phyloP scores from a whole-genome alignment of 805 yeast genomes.

The Huiozyma naganishii region DNA sequence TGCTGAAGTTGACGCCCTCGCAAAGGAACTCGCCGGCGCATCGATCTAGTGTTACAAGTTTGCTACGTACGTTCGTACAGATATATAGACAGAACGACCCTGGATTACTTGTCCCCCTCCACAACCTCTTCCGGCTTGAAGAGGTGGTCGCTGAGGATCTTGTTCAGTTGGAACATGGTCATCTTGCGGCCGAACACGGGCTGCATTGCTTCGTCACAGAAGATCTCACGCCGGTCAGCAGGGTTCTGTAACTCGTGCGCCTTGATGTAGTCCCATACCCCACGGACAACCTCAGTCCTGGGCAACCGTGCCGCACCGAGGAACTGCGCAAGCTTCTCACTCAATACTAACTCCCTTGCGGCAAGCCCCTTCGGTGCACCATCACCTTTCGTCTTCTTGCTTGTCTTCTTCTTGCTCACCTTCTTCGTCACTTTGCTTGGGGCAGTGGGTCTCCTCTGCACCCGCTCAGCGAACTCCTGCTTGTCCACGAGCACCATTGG shows the following conservation, averaged over 20 bases:
- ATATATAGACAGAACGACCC: not conserved
- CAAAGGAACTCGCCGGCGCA: slow-evolving; percentile 32
- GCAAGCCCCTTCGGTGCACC: slow-evolving; percentile 15
- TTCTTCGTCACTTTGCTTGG: slow-evolving; percentile 6
- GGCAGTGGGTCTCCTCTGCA: slow-evolving; percentile 8
- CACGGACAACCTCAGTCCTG: slow-evolving; percentile 61
- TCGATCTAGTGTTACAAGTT: too few species aligned
- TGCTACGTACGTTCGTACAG: not conserved
- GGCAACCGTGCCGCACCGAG: slow-evolving; percentile 39
- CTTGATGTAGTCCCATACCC: slow-evolving; percentile 62
- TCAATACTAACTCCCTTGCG: slow-evolving; percentile 36
- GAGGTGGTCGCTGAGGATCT: slow-evolving; percentile 42
- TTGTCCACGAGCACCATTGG: slow-evolving; percentile 17
- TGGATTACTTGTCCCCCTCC: not conserved
- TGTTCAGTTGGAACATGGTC: slow-evolving; percentile 49
- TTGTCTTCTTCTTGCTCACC: slow-evolving; percentile 7
- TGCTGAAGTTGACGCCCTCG: slow-evolving; percentile 33
- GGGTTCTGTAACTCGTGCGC: slow-evolving; percentile 55
- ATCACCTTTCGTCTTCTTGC: not conserved
- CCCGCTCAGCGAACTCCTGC: slow-evolving; percentile 28
- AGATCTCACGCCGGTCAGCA: slow-evolving; percentile 48
- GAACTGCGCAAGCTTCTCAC: slow-evolving; percentile 41
- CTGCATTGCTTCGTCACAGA: slow-evolving; percentile 49
- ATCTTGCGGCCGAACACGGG: slow-evolving; percentile 51
- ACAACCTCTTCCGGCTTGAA: slow-evolving; percentile 26